phyloP scores from a whole-genome alignment of 805 yeast genomes.

The Suhomyces pyralidae region DNA sequence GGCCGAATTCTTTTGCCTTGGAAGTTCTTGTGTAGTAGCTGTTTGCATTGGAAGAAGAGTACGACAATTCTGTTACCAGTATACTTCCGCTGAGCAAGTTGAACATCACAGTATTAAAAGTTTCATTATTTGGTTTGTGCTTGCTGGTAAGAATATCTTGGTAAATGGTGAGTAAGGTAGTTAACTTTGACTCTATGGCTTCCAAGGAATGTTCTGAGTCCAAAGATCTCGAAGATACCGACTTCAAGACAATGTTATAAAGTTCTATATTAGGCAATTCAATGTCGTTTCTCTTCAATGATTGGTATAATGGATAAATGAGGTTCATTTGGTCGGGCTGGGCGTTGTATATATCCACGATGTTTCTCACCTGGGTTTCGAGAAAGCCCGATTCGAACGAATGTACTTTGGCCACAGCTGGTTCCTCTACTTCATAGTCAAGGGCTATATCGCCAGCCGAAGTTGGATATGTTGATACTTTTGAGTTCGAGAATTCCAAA shows the following conservation, averaged over 20 bases:
- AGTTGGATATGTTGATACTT: neutral
- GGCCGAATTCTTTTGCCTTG: slow-evolving; percentile 44
- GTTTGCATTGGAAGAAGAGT: slow-evolving; percentile 2
- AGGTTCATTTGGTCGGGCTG: slow-evolving; percentile 26
- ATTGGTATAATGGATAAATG: slow-evolving; percentile 40
- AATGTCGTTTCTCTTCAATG: slow-evolving; percentile 36
- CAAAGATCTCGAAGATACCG: slow-evolving; percentile 50
- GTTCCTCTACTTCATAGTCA: neutral
- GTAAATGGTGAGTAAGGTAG: slow-evolving; percentile 61
- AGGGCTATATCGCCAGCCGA: neutral
- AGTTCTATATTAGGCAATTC: slow-evolving; percentile 47
- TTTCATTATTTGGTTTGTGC: slow-evolving; percentile 53
- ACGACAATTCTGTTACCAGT: slow-evolving; percentile 5
- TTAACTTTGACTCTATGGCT: slow-evolving; percentile 57
- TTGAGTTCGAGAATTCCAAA: neutral
- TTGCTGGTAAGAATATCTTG: slow-evolving; percentile 56
- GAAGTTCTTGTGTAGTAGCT: slow-evolving; percentile 7
- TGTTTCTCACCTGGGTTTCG: slow-evolving; percentile 18
- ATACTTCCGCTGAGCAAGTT: slow-evolving; percentile 51
- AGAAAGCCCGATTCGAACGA: slow-evolving; percentile 19
- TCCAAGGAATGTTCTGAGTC: slow-evolving; percentile 26
- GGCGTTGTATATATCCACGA: slow-evolving; percentile 15
- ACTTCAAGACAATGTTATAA: slow-evolving; percentile 53
- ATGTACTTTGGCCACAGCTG: slow-evolving; percentile 3
- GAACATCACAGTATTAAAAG: slow-evolving; percentile 49